These are phyloP conservation scores for Chondrostereum purpureum DNA, from an alignment of 1,284 basidiomycete species.

Conservation along the genomic window DNA sequence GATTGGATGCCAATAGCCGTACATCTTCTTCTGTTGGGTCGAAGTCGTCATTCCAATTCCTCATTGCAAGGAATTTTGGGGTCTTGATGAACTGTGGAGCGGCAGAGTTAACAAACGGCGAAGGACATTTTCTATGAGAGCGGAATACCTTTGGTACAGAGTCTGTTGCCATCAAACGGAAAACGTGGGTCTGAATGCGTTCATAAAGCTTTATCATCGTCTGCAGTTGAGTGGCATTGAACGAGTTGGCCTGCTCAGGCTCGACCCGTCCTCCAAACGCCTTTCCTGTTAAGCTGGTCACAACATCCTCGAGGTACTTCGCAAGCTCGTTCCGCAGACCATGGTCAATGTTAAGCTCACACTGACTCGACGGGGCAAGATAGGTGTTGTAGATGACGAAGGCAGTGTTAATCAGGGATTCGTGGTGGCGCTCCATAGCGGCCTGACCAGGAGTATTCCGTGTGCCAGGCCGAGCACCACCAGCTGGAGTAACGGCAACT, in stretches of 20 bases:
- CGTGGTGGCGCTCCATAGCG: constrained; percentile 97
- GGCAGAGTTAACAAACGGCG: constrained; percentile 10
- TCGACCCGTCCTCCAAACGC: constrained; percentile 73
- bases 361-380: constrained; percentile 89
- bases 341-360: constrained; percentile 98
- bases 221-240: constrained; percentile 92
- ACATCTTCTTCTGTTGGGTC: constrained; percentile 61
- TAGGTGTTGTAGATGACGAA: constrained; percentile 95
- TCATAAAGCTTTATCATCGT: constrained; percentile 92
- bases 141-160: constrained; percentile 82
- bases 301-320: constrained; percentile 85
- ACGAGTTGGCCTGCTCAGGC: constrained; percentile 67
- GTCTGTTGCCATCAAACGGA: constrained; percentile 96
- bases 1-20: constrained; percentile 42
- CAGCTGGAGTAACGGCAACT: constrained; percentile 50
- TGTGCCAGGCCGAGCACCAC: constrained; percentile 25
- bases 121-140: constrained; percentile 1
- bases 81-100: constrained; percentile 73
- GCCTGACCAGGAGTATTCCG: constrained; percentile 67
- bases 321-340: constrained; percentile 91
- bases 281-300: constrained; percentile 70
- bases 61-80: constrained; percentile 66
- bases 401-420: constrained; percentile 89
- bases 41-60: constrained; percentile 69
- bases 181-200: constrained; percentile 94